Evolutionary conservation across 768 basidiomycete genomes (phyloP), one percentile per base, ranked within the genome.

Genomic region (Vararia minispora): DNA sequence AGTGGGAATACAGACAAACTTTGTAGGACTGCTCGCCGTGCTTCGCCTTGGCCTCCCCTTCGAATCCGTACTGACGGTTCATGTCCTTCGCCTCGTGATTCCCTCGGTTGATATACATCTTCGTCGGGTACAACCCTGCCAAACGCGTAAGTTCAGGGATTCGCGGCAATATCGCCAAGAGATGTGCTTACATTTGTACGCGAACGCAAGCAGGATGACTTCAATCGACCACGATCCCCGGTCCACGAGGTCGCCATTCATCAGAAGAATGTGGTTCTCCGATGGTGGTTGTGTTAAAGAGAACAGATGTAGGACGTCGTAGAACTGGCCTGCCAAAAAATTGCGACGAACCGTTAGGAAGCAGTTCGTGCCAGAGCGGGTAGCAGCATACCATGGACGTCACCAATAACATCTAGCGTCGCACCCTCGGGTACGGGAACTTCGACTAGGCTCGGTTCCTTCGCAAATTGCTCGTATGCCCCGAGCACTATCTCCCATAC

Each of bases 11-110:
- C 9, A 33, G n/a, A 24, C 53, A 36, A 18, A 79, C 86, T 72
- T 90, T 91, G 65, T 92, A 97, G 0, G 88, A 82, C 56, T 90
- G 80, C 52, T 95, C 91, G 21, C 91, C 91, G 49, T 94, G 89
- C 57, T 99, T 98, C 53, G 94, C 84, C 54, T 94, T 94, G 22
- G 79, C 84, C 64, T 99, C 95, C 28, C 92, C 91, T 58, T 94
- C 89, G 52, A 92, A 92, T 1, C 90, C 90, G 57, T 94, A 91
- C 16, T 79, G 74, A 34, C 81, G 66, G 60, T 99, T 99, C 95
- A 99, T 98, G 32, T 97, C 91, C 57, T 87, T 86, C 43, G 89
- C 80, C 62, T 94, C 90, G 53, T 98, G 94, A 61, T 97, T 98
- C 13, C 94, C 94, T 46, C 94, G 76, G 58, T 99, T 98, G 55